Percentiles rank a stretch among this genome's conserved stretches.
phyloP scores from a whole-genome alignment of 768 basidiomycete species.

The Glaciozyma martinii region DNA sequence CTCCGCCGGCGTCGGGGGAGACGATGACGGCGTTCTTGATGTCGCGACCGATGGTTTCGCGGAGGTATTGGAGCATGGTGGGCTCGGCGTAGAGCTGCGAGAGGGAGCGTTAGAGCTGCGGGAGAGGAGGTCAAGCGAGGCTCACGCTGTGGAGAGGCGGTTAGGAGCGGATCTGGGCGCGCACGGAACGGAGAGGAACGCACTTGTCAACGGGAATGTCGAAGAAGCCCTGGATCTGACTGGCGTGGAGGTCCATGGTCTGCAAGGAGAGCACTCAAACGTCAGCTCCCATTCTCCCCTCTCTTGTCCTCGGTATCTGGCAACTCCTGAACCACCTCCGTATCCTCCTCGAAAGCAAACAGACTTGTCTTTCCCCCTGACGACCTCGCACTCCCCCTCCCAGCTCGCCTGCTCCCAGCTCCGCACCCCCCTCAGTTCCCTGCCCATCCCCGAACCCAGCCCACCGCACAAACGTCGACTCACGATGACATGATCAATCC shows the following conservation, averaged over 20 bases:
- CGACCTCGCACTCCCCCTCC: too few relatives aligned
- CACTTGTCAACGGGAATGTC: constrained; percentile 99
- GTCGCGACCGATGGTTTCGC: constrained; percentile 63
- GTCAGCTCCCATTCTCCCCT: neutral
- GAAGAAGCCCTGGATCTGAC: constrained; percentile 99
- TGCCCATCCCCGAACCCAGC: too few relatives aligned
- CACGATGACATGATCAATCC: constrained; percentile 95
- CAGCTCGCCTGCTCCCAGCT: neutral
- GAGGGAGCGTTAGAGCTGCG: constrained; percentile 8
- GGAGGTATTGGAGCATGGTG: constrained; percentile 87
- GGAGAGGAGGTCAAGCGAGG: constrained; percentile 9
- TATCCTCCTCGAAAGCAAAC: too few relatives aligned
- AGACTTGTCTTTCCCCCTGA: too few relatives aligned
- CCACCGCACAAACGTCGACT: constrained; percentile 38
- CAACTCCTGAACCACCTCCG: too few relatives aligned
- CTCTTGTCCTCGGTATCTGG: neutral
- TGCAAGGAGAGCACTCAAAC: constrained; percentile 35
- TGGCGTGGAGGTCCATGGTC: constrained; percentile 99
- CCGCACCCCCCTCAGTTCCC: neutral
- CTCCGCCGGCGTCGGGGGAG: constrained; percentile 95
- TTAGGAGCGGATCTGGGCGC: neutral
- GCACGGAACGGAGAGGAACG: constrained; percentile 41
- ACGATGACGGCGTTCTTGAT: constrained; percentile 83
- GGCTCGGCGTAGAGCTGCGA: constrained; percentile 86
- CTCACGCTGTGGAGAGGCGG: constrained; percentile 26